phyloP scores from a whole-genome alignment of 345 rosid genomes.

The Gossypium australe region DNA sequence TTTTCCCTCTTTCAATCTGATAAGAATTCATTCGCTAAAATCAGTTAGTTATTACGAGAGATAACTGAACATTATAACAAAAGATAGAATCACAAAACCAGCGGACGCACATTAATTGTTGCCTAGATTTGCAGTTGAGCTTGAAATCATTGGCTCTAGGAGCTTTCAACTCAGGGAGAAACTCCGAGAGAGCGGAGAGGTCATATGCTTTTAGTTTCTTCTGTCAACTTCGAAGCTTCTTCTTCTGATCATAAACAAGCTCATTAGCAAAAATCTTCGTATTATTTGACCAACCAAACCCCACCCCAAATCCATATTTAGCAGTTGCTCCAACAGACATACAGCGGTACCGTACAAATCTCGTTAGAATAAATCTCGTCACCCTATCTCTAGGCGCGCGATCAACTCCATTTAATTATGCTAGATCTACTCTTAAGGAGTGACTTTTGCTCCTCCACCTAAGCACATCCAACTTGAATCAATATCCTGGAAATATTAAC shows the following conservation, averaged over 20 bases:
- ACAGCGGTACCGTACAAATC: no score
- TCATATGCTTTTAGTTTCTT: conserved; percentile 70
- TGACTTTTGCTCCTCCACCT: no score
- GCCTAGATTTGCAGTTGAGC: conserved; percentile 68
- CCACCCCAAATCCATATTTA: not conserved
- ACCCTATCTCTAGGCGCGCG: no score
- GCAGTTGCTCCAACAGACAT: not conserved
- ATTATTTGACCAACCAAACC: not conserved
- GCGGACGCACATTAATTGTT: conserved; percentile 51
- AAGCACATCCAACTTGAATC: no score
- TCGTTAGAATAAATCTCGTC: no score
- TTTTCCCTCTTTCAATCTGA: conserved; percentile 63
- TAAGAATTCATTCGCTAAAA: conserved; percentile 1
- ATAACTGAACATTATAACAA: not conserved
- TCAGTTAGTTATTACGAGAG: not conserved
- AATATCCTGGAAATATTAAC: no score
- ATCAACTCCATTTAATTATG: no score
- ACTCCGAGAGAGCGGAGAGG: conserved; percentile 62
- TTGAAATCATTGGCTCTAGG: conserved; percentile 38
- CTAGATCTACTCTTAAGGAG: no score
- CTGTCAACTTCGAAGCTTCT: conserved; percentile 48
- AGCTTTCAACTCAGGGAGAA: conserved; percentile 63
- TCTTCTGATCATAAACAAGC: conserved; percentile 35
- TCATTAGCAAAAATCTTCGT: not conserved
- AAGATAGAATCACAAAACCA: not conserved